Conservation (phyloP, 1,139 yeast species). For the Taiozyma sp. region DNA sequence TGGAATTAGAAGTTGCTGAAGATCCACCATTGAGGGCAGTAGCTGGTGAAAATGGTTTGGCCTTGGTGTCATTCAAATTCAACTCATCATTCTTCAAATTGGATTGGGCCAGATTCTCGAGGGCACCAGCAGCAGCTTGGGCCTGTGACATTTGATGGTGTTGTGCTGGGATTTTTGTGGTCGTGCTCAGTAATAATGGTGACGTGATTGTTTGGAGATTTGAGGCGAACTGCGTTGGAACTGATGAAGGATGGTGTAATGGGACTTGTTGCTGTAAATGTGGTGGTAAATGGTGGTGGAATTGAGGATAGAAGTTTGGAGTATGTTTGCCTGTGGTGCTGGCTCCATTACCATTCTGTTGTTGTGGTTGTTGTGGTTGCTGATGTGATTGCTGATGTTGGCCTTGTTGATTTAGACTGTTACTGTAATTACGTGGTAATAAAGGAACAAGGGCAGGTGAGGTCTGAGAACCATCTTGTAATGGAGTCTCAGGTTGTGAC, state of each 20-base stretch:
- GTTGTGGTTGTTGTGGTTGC: too few relatives aligned
- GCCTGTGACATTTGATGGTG: constrained; percentile 21
- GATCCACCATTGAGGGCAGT: constrained; percentile 13
- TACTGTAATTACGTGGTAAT: constrained; percentile 13
- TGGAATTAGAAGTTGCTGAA: not conserved
- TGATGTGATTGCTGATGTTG: not conserved
- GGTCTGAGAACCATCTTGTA: constrained; percentile 2
- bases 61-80: not conserved
- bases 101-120: constrained; percentile 37
- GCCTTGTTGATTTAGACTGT: not conserved
- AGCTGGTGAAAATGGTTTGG: constrained; percentile 20
- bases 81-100: constrained; percentile 7
- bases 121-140: constrained; percentile 51
- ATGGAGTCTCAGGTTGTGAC: not conserved
- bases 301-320: constrained; percentile 16
- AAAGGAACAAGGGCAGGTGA: constrained; percentile 22
- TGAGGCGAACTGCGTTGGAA: constrained; percentile 67
- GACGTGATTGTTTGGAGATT: constrained; percentile 59
- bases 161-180: constrained; percentile 31
- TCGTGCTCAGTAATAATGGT: constrained; percentile 45
- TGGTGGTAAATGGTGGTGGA: constrained; percentile 27
- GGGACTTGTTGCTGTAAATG: constrained; percentile 34
- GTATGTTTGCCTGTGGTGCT: constrained; percentile 10
- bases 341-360: not conserved
- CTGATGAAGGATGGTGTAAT: constrained; percentile 60